Conservation (phyloP, 371 early-diverging fungal species). For the Funneliformis caledonium region DNA sequence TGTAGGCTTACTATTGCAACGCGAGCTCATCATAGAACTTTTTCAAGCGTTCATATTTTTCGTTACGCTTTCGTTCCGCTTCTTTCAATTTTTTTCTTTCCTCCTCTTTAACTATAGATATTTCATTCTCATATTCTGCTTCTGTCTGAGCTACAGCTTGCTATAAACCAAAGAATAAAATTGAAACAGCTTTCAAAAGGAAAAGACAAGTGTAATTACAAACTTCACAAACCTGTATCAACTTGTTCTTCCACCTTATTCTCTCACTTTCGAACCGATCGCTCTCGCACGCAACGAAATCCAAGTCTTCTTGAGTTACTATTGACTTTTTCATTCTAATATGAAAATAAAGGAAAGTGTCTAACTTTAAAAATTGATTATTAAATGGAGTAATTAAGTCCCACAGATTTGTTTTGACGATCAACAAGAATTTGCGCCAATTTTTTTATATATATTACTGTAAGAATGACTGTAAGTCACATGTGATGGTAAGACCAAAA, state of each 20-base stretch:
- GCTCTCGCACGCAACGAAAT: not conserved
- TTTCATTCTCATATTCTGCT: not conserved
- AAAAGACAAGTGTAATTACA: not conserved
- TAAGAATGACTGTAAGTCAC: no score
- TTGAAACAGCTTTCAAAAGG: not conserved
- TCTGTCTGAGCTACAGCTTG: not conserved
- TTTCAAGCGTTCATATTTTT: not conserved
- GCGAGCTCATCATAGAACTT: not conserved
- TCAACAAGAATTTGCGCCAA: no score
- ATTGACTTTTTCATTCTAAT: not conserved
- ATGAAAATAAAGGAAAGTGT: not conserved
- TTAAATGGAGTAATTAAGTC: not conserved
- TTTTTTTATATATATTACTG: no score
- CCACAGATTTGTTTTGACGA: no score
- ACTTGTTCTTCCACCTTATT: not conserved
- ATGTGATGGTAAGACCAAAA: no score
- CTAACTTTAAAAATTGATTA: not conserved
- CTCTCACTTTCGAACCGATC: slow-evolving; percentile 11
- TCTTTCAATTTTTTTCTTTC: not conserved
- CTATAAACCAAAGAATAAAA: not conserved
- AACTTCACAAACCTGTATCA: slow-evolving; percentile 1
- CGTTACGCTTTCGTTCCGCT: not conserved
- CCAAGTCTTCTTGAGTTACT: slow-evolving; percentile 30
- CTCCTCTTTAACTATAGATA: not conserved
- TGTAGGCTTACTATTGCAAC: not conserved